Conservation (phyloP, 805 yeast genomes). For the Yamadazyma sp. region DNA sequence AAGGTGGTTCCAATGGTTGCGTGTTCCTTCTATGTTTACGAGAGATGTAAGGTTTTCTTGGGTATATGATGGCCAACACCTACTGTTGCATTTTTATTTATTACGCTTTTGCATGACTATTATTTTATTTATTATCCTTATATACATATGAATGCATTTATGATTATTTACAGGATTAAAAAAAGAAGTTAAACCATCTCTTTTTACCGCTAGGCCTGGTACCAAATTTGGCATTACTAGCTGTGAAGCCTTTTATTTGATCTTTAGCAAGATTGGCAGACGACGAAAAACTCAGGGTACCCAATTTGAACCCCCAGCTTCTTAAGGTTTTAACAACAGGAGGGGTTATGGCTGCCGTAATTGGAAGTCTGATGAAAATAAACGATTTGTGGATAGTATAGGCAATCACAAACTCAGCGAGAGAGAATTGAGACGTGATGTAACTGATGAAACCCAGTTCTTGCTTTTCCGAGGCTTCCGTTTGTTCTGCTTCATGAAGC, state of each 20-base stretch:
- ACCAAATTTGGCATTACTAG: constrained; percentile 50
- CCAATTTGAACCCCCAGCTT: constrained; percentile 79
- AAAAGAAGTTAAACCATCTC: constrained; percentile 62
- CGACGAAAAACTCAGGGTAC: constrained; percentile 47
- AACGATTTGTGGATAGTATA: constrained; percentile 91
- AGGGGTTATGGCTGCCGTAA: constrained; percentile 92
- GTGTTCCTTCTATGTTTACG: constrained; percentile 92
- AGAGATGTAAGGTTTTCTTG: constrained; percentile 69
- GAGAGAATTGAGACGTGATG: constrained; percentile 41
- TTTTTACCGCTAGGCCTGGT: constrained; percentile 49
- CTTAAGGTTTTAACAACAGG: constrained; percentile 62
- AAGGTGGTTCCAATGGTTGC: constrained; percentile 98
- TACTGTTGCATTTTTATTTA: constrained; percentile 1
- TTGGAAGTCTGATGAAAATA: constrained; percentile 79
- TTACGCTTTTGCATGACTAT: constrained; percentile 6
- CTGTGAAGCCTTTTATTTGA: constrained; percentile 41
- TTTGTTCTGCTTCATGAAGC: constrained; percentile 25
- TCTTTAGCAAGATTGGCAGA: constrained; percentile 34
- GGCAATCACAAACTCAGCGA: constrained; percentile 87
- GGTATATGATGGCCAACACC: constrained; percentile 44
- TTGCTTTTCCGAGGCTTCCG: constrained; percentile 17
- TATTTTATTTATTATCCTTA: constrained; percentile 2
- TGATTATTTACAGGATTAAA: constrained; percentile 26
- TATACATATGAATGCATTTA: constrained; percentile 5
- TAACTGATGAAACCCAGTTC: constrained; percentile 10